A percentile compares a stretch with the other conserved stretches of the same genome.
Evolutionary conservation across 2,329 filamentous ascomycete genomes (phyloP).

Genomic region (Ceratocystis eucalypticola): DNA sequence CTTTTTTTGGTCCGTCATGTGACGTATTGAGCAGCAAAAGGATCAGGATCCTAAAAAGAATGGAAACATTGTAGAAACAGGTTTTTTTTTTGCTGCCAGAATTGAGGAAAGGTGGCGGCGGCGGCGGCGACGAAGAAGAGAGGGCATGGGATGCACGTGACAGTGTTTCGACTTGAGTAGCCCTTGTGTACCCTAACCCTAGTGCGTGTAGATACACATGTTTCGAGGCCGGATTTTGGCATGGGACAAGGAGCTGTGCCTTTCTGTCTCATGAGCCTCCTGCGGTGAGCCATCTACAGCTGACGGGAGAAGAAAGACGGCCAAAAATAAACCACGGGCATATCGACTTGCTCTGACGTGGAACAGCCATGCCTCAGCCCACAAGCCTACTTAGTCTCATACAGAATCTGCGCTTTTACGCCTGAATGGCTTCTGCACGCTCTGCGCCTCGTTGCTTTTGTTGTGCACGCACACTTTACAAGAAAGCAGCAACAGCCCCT

Average conservation of each 20-base stretch:
- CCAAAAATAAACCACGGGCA: neutral
- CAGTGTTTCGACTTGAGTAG: no score
- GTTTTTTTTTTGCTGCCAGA: neutral
- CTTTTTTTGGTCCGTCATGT: neutral
- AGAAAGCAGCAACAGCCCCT: neutral
- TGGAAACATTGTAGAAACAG: constrained; percentile 3
- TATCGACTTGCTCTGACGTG: neutral
- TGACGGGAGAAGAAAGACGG: neutral
- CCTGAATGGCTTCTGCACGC: neutral
- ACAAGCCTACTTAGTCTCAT: neutral
- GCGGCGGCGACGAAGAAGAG: neutral
- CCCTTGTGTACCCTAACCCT: neutral
- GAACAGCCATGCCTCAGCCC: no score
- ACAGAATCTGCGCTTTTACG: neutral
- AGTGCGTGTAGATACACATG: no score
- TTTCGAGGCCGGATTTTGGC: no score
- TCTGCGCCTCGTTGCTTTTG: neutral
- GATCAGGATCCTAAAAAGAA: neutral
- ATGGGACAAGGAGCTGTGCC: no score
- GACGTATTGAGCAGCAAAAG: neutral
- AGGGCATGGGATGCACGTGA: neutral
- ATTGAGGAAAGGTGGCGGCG: neutral
- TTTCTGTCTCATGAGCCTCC: no score
- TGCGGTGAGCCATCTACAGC: no score
- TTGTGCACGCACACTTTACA: neutral